Percentiles rank a stretch among this genome's conserved stretches.
phyloP scores from a whole-genome alignment of 2,329 filamentous ascomycete genomes.

The Tothia fuscella region DNA sequence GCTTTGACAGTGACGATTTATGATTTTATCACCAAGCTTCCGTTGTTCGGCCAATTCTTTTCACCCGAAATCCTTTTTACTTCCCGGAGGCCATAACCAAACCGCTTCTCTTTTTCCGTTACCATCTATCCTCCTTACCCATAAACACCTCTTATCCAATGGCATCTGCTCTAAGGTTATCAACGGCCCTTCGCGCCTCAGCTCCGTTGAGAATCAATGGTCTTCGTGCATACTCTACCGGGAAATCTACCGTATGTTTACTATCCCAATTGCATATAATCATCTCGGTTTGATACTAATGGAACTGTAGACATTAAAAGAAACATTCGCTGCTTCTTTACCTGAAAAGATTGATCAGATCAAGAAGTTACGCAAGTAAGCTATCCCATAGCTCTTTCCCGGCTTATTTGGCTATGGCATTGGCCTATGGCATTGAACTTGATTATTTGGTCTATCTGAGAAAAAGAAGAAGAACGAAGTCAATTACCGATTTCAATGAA shows the following conservation, averaged over 20 bases:
- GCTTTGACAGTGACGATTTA: too few species aligned
- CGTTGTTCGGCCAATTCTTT: neutral
- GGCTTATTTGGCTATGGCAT: too few species aligned
- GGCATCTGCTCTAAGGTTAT: constrained; percentile 73
- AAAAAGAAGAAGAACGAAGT: neutral
- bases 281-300: too few species aligned
- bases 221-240: constrained; percentile 83
- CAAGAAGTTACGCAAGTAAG: constrained; percentile 94
- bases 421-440: too few species aligned
- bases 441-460: too few species aligned
- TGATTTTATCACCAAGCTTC: too few species aligned
- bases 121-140: constrained; percentile 19
- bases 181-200: constrained; percentile 71
- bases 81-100: neutral
- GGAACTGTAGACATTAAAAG: constrained; percentile 80
- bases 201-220: constrained; percentile 60
- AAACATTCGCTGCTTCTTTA: constrained; percentile 91
- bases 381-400: constrained; percentile 15
- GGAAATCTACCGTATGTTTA: too few species aligned
- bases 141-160: constrained; percentile 40
- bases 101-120: constrained; percentile 21
- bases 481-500: neutral
- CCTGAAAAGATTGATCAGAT: constrained; percentile 98
- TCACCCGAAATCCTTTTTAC: neutral
- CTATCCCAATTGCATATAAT: too few species aligned